Evolutionary conservation across 169 alveolate species (phyloP), one percentile per base, ranked within the genome.

Genomic region (Plasmodium malariae): DNA sequence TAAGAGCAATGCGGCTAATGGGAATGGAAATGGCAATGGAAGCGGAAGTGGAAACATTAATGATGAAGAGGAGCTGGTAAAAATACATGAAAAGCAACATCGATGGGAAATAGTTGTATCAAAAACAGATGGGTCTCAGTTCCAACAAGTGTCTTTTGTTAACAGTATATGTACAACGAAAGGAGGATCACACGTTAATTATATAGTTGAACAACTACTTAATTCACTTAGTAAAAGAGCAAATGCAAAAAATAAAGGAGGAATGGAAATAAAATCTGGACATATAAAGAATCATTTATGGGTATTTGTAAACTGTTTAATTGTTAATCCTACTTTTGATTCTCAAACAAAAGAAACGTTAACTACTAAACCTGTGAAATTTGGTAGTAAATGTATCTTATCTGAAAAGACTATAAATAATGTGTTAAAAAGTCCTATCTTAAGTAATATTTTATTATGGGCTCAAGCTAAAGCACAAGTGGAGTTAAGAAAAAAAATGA

Each of bases 141-240:
- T 98, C 88, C 98, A 97, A 65, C 98, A 98, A 92, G 99, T 98
- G 28, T 97, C 99, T 9, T 99, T 99, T 93, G 99, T 98, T 60
- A 99, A 99, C 93, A 96, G 98, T 59, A 98, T 99, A 48, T 96
- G 98, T 91, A 99, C 99, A 21, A 94, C 97, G 30, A 97, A 97
- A 91, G 99, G 99, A 0, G 99, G 99, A 5, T 97, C 99, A 1
- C 99, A 99, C 91, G 99, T 99, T 6, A 96, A 95, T 65, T 98
- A 97, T 93, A 98, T 98, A 1, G 92, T 98, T 1, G 99, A 99
- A 78, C 99, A 98, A 71, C 95, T 99, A 21, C 96, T 98, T 17
- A 92, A 96, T 68, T 98, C 98, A 5, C 94, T 99, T 26, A 88
- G 94, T 48, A 92, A 95, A 80, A 98, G 96, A 89, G 98, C 97